Evolutionary conservation across 352 stramenopile genomes (phyloP), one percentile per base, ranked within the genome.

Genomic region (Globisporangium orthogonon): DNA sequence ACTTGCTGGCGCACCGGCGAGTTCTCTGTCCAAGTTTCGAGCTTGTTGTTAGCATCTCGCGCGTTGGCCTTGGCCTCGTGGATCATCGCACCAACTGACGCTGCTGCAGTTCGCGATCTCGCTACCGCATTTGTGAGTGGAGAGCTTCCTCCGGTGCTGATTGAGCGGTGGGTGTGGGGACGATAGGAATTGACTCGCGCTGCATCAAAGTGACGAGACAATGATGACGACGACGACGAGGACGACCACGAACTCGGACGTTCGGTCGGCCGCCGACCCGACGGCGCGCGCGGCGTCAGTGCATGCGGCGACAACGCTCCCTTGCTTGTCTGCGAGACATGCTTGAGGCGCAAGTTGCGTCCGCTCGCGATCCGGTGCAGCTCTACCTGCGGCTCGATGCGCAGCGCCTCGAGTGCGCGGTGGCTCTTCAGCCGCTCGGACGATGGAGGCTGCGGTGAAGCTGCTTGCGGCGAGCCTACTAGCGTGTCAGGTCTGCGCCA

Each of bases 331-430:
- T 74, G 43, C 4, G 68, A 69, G 23, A 81, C 59, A 30, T 71
- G 68, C 48, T 79, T 76, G n/a, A 83, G 62, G 4, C 68, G 63
- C 28, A 85, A 35, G 55, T 77, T 83, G 15, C 73, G 73, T 29
- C 73, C 75, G 50, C 75, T 85, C 6, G 70, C 69, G 57, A 71
- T 83, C 29, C 75, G 70, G 45, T 85, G 73, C 49, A 83, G 45
- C 54, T 81, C 75, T 9, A 81, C 64, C 9, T 33, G n/a, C 29
- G 58, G 23, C 28, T 58, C 46, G 11, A 63, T 63, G 29, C 58
- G 58, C 43, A 59, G 51, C 15, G 37, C 29, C 7, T 47, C 49
- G n/a, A 57, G 11, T 7, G 41, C 4, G 7, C 10, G 17, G 10
- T 41, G 37, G 37, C 37, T 41, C 37, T 41, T 41, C 9, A 11